These are phyloP conservation scores for Cryptococcus sp. DNA, from an alignment of 1,284 basidiomycete genomes.

Conservation along the genomic window DNA sequence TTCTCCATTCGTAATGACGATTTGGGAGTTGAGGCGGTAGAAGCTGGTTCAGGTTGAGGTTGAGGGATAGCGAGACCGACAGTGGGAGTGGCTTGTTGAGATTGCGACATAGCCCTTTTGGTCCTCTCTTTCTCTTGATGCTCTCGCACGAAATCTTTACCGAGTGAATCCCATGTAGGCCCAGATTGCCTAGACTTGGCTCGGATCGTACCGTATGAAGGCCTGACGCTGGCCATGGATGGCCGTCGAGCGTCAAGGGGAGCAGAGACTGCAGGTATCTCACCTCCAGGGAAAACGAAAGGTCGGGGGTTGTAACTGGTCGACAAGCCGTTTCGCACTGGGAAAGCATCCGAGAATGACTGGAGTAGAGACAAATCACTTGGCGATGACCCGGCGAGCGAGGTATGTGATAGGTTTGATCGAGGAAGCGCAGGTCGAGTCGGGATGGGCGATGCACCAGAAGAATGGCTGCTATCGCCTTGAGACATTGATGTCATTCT, in stretches of 20 bases:
- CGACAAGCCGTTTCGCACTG: constrained; percentile 23
- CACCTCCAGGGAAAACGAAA: constrained; percentile 13
- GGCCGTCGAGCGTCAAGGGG: constrained; percentile 2
- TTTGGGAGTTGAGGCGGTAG: constrained; percentile 30
- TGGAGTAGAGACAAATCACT: constrained; percentile 37
- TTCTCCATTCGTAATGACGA: constrained; percentile 33
- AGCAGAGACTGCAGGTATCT: constrained; percentile 5
- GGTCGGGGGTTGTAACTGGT: constrained; percentile 19
- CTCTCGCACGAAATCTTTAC: constrained; percentile 26
- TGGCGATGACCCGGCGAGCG: constrained; percentile 26
- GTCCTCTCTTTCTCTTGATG: background rate
- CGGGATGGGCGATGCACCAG: constrained; percentile 19
- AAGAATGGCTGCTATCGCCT: constrained; percentile 10
- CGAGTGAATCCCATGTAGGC: constrained; percentile 39
- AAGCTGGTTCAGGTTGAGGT: background rate
- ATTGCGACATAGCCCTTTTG: constrained; percentile 3
- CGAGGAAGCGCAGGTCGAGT: constrained; percentile 19
- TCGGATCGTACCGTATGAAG: constrained; percentile 26
- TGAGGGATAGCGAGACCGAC: constrained; percentile 5
- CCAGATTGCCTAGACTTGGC: constrained; percentile 13
- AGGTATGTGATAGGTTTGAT: constrained; percentile 34
- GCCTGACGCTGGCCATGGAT: constrained; percentile 12
- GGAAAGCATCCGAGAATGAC: constrained; percentile 37
- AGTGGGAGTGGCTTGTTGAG: constrained; percentile 3
- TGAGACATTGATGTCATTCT: constrained; percentile 26